These are phyloP conservation scores for Pyrus pyrifolia DNA, from an alignment of 306 rosid species.

Conservation along the genomic window DNA sequence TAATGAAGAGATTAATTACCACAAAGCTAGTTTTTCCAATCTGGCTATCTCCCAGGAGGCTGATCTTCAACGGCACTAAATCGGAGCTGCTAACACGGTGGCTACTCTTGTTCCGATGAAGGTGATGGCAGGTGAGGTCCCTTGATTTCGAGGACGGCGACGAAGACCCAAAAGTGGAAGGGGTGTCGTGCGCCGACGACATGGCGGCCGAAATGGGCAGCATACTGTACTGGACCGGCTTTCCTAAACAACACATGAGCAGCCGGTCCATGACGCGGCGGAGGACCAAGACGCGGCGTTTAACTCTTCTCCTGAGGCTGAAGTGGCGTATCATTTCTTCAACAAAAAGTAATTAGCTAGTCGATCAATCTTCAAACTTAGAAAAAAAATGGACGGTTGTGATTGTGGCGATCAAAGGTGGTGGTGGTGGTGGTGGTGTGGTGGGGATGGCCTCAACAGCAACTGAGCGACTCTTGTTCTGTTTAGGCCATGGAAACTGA, in stretches of 20 bases:
- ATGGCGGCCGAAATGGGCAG: conserved; percentile 20
- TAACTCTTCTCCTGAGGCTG: conserved; percentile 28
- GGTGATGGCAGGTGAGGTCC: neutral
- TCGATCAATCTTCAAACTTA: neutral
- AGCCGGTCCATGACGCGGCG: conserved; percentile 50
- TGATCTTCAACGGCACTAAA: conserved; percentile 80
- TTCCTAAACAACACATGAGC: conserved; percentile 42
- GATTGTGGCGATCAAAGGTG: neutral
- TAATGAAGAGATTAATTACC: conserved; percentile 32
- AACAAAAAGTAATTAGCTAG: neutral
- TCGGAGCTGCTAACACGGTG: conserved; percentile 31
- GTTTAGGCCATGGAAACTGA: conserved; percentile 56
- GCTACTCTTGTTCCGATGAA: neutral
- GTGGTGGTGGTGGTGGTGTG: neutral
- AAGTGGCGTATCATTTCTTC: conserved; percentile 1
- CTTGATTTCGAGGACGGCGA: neutral
- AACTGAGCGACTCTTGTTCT: conserved; percentile 21
- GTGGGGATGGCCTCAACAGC: conserved; percentile 45
- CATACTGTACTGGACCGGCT: conserved; percentile 40
- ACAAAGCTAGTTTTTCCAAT: conserved; percentile 89
- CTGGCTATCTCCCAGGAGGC: conserved; percentile 73
- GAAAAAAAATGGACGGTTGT: neutral
- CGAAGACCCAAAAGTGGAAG: neutral
- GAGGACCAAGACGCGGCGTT: conserved; percentile 43
- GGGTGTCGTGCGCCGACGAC: conserved; percentile 10